These are phyloP conservation scores for Boletus rex-veris DNA, from an alignment of 768 basidiomycete species.

Conservation along the genomic window DNA sequence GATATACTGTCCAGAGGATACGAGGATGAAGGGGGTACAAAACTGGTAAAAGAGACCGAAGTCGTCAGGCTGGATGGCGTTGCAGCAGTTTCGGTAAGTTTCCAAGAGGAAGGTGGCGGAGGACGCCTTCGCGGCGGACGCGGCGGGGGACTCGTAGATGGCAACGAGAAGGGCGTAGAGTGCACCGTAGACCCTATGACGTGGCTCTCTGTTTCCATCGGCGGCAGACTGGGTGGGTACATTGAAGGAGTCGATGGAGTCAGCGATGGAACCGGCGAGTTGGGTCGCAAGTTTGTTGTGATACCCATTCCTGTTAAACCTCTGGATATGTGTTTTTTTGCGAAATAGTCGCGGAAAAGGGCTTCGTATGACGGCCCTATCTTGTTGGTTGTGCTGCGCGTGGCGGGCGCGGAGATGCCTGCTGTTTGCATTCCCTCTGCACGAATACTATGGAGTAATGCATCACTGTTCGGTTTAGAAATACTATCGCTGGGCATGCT, in stretches of 20 bases:
- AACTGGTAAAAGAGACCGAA: background rate
- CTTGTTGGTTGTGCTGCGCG: background rate
- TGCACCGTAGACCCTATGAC: constrained; percentile 17
- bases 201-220: constrained; percentile 16
- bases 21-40: constrained; percentile 19
- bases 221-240: constrained; percentile 45
- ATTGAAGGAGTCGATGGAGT: constrained; percentile 49
- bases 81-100: background rate
- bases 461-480: background rate
- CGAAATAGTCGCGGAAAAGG: background rate
- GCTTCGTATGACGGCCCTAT: background rate
- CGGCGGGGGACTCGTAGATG: constrained; percentile 8
- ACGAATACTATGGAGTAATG: background rate
- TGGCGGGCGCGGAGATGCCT: background rate
- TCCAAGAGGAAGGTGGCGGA: constrained; percentile 1
- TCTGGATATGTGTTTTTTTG: constrained; percentile 10
- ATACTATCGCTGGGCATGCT: constrained; percentile 15
- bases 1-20: background rate
- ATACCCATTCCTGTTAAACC: constrained; percentile 18
- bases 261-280: constrained; percentile 22
- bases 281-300: constrained; percentile 17
- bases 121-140: constrained; percentile 22
- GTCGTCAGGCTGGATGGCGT: background rate
- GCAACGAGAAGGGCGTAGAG: background rate
- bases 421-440: background rate